A percentile compares a stretch with the other conserved stretches of the same genome.
phyloP scores from a whole-genome alignment of 148 eudicot species.

The Silene conica region DNA sequence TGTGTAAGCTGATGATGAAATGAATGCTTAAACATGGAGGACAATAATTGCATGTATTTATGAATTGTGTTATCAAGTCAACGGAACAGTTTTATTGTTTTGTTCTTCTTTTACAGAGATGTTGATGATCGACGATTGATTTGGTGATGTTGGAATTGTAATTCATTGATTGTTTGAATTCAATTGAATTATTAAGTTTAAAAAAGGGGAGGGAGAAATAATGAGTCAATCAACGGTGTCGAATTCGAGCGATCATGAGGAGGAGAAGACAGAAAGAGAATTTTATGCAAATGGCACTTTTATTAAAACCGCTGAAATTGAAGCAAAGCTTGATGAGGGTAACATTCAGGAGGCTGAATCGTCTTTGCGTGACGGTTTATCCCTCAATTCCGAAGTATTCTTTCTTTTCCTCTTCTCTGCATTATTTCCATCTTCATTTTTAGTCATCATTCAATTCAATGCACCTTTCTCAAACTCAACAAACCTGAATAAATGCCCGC shows the following conservation, averaged over 20 bases:
- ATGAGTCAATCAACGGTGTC: constrained; percentile 45
- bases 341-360: constrained; percentile 92
- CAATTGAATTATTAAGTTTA: constrained; percentile 2
- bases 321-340: constrained; percentile 82
- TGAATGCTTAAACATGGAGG: too few species aligned
- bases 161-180: background rate
- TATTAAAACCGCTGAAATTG: constrained; percentile 62
- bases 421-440: too few species aligned
- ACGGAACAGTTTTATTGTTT: too few species aligned
- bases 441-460: too few species aligned
- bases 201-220: background rate
- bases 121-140: background rate
- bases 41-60: too few species aligned
- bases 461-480: too few species aligned
- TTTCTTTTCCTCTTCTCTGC: background rate
- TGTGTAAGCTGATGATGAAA: too few species aligned
- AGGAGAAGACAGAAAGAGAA: constrained; percentile 46
- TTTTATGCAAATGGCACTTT: constrained; percentile 68
- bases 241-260: constrained; percentile 35
- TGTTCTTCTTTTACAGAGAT: background rate
- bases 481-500: background rate
- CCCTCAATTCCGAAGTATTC: constrained; percentile 89
- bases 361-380: constrained; percentile 80
- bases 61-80: too few species aligned
- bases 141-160: too few species aligned